Conservation (phyloP, 2,329 filamentous ascomycete genomes). For the Dactylellina drechsleri region DNA sequence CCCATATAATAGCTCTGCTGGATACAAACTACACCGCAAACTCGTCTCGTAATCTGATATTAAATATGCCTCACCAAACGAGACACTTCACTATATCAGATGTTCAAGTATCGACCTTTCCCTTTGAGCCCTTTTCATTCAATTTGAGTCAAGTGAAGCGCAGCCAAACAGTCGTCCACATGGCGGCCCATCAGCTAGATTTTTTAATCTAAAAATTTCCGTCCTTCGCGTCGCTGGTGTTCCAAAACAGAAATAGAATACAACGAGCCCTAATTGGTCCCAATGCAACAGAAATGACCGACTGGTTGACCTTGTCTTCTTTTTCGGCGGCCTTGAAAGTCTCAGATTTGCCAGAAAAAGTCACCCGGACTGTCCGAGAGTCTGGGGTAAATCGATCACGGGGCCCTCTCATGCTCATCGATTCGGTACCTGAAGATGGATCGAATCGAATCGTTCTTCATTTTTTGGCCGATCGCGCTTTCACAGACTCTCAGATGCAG, state of each 20-base stretch:
- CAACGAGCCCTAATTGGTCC: slow-evolving; percentile 16
- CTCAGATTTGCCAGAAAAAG: slow-evolving; percentile 15
- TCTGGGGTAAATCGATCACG: slow-evolving; percentile 40
- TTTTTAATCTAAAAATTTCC: too few species aligned
- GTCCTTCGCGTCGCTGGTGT: slow-evolving; percentile 17
- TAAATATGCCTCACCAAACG: slow-evolving; percentile 16
- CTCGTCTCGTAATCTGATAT: too few species aligned
- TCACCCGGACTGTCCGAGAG: slow-evolving; percentile 22
- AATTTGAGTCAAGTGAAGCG: neutral
- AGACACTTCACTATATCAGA: neutral
- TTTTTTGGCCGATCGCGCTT: slow-evolving; percentile 13
- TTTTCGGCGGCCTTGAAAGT: neutral
- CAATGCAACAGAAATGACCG: neutral
- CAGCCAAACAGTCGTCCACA: slow-evolving; percentile 42
- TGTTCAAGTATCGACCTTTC: neutral
- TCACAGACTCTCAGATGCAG: neutral
- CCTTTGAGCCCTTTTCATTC: neutral
- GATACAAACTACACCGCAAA: too few species aligned
- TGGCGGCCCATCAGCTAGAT: neutral
- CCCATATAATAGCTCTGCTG: neutral
- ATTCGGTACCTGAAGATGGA: slow-evolving; percentile 3
- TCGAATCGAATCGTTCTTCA: slow-evolving; percentile 1
- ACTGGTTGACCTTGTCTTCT: neutral
- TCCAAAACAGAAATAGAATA: slow-evolving; percentile 26
- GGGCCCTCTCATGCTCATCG: slow-evolving; percentile 16